phyloP scores from a whole-genome alignment of 75 land plant genomes.

The Azolla pinnata region DNA sequence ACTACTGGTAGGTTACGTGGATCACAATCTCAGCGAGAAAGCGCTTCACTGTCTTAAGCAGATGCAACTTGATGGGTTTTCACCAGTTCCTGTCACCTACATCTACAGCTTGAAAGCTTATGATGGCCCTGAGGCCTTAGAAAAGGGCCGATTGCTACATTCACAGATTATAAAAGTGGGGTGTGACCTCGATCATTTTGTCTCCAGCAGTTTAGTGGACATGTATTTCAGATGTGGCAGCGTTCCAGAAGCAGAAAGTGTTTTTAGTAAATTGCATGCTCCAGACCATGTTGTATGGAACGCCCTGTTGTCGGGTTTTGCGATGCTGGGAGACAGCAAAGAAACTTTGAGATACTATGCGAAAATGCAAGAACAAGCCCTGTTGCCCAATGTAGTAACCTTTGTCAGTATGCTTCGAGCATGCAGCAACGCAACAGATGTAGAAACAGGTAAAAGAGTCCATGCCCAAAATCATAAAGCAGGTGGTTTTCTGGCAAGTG shows the following conservation, averaged over 20 bases:
- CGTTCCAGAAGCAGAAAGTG: constrained; percentile 13
- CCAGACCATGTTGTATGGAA: constrained; percentile 28
- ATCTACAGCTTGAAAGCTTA: neutral
- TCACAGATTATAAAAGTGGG: neutral
- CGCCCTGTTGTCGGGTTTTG: constrained; percentile 33
- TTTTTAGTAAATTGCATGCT: neutral
- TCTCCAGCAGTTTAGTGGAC: constrained; percentile 3
- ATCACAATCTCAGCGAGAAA: constrained; percentile 1
- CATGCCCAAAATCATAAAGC: constrained; percentile 16
- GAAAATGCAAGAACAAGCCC: constrained; percentile 34
- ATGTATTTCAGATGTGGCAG: constrained; percentile 24
- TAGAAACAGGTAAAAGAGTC: constrained; percentile 24
- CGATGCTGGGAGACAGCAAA: constrained; percentile 27
- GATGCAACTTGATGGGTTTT: constrained; percentile 4
- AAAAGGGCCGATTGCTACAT: neutral
- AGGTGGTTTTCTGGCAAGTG: constrained; percentile 1
- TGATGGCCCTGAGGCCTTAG: neutral
- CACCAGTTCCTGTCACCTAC: constrained; percentile 1
- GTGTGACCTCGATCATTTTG: neutral
- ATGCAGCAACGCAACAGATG: constrained; percentile 19
- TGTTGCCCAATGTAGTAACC: constrained; percentile 20
- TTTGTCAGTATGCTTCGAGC: constrained; percentile 26
- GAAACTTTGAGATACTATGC: constrained; percentile 23
- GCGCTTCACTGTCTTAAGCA: neutral
- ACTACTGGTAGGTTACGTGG: constrained; percentile 35